These are phyloP conservation scores for Scheffersomyces amazonensis DNA, from an alignment of 805 yeast genomes.

Conservation along the genomic window DNA sequence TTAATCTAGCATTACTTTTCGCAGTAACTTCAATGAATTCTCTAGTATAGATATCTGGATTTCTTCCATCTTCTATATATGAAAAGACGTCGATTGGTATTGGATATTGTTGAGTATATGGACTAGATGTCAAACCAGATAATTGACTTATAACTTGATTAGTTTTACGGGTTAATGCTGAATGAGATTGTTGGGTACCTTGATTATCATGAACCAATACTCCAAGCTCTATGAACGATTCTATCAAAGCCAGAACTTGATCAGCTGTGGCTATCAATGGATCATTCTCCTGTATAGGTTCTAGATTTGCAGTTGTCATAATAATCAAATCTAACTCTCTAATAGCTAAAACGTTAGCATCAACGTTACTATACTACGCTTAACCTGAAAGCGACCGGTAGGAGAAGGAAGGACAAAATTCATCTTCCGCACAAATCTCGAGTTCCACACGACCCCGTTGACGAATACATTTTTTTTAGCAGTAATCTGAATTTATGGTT, in stretches of 20 bases:
- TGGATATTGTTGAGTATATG: slow-evolving; percentile 35
- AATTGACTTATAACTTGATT: slow-evolving; percentile 42
- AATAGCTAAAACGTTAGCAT: too few relatives aligned
- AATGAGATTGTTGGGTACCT: slow-evolving; percentile 77
- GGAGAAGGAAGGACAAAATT: too few relatives aligned
- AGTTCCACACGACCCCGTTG: background rate
- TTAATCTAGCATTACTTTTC: slow-evolving; percentile 79
- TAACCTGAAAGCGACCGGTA: too few relatives aligned
- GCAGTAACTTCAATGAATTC: slow-evolving; percentile 95
- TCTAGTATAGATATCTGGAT: slow-evolving; percentile 95
- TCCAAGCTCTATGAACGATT: slow-evolving; percentile 84
- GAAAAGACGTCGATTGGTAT: slow-evolving; percentile 84
- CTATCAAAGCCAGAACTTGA: slow-evolving; percentile 39
- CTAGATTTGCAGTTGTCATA: slow-evolving; percentile 33
- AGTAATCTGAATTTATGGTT: background rate
- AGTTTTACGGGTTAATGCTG: slow-evolving; percentile 37
- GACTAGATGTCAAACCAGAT: slow-evolving; percentile 28
- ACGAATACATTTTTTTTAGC: background rate
- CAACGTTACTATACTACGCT: too few relatives aligned
- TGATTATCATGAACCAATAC: slow-evolving; percentile 91
- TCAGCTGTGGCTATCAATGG: slow-evolving; percentile 28
- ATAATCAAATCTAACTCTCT: too few relatives aligned
- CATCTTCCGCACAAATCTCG: too few relatives aligned
- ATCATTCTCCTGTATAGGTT: slow-evolving; percentile 19
- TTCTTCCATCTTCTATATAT: slow-evolving; percentile 93